Conservation (phyloP, 305 asterid species). For the Solanum hybrid region DNA sequence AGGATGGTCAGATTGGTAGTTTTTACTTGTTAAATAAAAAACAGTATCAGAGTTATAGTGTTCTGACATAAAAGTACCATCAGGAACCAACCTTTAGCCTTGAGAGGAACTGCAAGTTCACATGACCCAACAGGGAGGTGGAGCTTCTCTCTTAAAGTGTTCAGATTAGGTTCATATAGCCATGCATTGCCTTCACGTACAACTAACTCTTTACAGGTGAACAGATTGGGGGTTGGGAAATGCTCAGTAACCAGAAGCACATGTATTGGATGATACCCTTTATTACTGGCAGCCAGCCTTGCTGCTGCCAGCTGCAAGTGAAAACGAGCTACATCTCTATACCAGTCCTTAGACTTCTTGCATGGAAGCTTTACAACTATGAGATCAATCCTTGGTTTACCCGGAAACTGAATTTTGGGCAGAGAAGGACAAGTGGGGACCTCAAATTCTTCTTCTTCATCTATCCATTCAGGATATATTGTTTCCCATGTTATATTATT, state of each 20-base stretch:
- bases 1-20: neutral
- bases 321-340: slow-evolving; percentile 71
- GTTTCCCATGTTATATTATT: slow-evolving; percentile 72
- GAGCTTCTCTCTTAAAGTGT: slow-evolving; percentile 59
- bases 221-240: slow-evolving; percentile 78
- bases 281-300: slow-evolving; percentile 58
- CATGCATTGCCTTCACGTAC: slow-evolving; percentile 60
- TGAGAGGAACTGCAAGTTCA: slow-evolving; percentile 80
- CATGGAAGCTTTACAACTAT: slow-evolving; percentile 85
- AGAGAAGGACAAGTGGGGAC: slow-evolving; percentile 65
- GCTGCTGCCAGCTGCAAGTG: slow-evolving; percentile 86
- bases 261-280: slow-evolving; percentile 62
- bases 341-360: slow-evolving; percentile 59
- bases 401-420: slow-evolving; percentile 40
- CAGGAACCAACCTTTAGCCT: slow-evolving; percentile 50
- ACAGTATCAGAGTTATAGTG: neutral
- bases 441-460: slow-evolving; percentile 86
- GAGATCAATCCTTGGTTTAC: slow-evolving; percentile 76
- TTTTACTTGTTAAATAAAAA: neutral
- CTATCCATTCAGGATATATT: slow-evolving; percentile 88
- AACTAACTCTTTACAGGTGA: slow-evolving; percentile 71
- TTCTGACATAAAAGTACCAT: neutral
- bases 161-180: slow-evolving; percentile 66
- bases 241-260: slow-evolving; percentile 66
- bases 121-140: slow-evolving; percentile 84